Conservation (phyloP, 73 alveolate species). For the Stentor roeselii region DNA sequence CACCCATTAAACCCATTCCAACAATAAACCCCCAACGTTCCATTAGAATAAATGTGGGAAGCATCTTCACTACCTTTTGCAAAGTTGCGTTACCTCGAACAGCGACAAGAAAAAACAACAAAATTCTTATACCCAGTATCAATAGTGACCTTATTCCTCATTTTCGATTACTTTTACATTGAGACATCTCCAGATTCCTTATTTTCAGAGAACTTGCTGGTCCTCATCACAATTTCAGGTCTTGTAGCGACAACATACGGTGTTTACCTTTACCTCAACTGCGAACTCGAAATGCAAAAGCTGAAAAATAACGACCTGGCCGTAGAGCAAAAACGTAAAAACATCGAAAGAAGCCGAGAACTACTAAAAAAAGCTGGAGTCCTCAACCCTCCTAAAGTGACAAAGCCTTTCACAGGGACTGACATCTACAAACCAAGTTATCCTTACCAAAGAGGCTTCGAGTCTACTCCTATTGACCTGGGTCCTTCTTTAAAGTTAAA, state of each 20-base stretch:
- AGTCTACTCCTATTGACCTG: neutral
- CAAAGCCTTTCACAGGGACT: neutral
- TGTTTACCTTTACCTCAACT: neutral
- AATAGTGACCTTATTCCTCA: neutral
- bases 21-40: no score
- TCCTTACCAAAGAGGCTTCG: neutral
- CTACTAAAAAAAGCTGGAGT: conserved; percentile 4
- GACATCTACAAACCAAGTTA: neutral
- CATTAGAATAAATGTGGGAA: conserved; percentile 19
- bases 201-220: neutral
- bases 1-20: no score
- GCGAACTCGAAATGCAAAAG: neutral
- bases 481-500: neutral
- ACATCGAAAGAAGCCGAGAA: conserved; percentile 13
- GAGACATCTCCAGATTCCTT: neutral
- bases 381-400: neutral
- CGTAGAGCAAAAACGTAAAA: neutral
- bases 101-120: neutral
- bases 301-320: neutral
- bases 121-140: neutral
- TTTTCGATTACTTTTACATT: neutral
- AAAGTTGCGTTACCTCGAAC: neutral
- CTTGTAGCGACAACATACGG: neutral
- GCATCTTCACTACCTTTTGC: neutral
- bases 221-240: neutral